These are phyloP conservation scores for Fusarium multiceps DNA, from an alignment of 2,329 filamentous ascomycete species.

Conservation along the genomic window DNA sequence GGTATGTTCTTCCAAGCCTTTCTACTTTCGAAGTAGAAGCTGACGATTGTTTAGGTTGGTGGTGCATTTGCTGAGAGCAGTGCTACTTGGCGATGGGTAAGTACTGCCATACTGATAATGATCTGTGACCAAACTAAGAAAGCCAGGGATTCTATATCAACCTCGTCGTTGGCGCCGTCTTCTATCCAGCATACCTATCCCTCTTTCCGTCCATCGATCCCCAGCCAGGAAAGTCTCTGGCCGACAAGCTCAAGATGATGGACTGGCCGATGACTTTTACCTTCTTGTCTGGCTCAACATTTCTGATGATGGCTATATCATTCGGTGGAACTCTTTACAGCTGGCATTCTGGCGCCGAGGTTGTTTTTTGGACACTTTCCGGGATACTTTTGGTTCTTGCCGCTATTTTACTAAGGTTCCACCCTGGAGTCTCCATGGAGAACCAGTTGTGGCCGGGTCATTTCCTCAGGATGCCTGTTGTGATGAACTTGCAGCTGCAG, in stretches of 20 bases:
- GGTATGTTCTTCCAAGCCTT: too few relatives aligned
- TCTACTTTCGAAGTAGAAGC: too few relatives aligned
- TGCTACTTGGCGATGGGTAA: conserved; percentile 55
- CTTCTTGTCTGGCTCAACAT: conserved; percentile 1
- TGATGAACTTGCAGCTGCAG: conserved; percentile 6
- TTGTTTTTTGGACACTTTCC: neutral
- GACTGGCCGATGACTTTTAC: neutral
- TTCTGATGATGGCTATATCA: neutral
- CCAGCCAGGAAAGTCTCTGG: neutral
- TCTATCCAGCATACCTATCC: neutral
- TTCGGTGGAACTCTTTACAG: neutral
- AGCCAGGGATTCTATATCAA: conserved; percentile 2
- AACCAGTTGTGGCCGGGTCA: neutral
- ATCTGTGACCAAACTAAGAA: rapidly evolving
- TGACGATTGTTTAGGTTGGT: conserved; percentile 45
- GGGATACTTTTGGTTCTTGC: neutral
- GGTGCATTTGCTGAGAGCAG: conserved; percentile 56
- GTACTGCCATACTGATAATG: rapidly evolving
- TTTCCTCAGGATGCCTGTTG: neutral
- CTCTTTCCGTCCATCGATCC: neutral
- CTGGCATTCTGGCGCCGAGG: neutral
- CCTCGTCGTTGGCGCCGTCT: neutral
- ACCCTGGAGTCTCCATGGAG: neutral
- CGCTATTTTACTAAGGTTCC: neutral
- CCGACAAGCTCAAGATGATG: neutral